These are phyloP conservation scores for Penicillium goetzii DNA, from an alignment of 495 filamentous ascomycete species.

Conservation along the genomic window DNA sequence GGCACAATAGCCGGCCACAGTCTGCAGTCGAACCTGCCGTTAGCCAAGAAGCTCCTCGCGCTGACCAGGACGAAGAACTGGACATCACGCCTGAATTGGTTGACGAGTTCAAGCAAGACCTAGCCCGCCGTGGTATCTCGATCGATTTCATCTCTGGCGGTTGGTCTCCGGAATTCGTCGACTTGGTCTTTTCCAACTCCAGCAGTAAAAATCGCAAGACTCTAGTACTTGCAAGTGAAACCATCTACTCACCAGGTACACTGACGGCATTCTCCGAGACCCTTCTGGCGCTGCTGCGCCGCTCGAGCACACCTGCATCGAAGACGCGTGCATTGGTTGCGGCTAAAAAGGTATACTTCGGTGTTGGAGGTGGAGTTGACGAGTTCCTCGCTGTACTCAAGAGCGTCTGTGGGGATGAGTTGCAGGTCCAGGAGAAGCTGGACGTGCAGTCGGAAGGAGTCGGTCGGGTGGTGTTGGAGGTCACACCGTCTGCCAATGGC, in stretches of 20 bases:
- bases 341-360: conserved; percentile 94
- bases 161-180: conserved; percentile 74
- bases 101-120: conserved; percentile 60
- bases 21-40: conserved; percentile 17
- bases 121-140: conserved; percentile 58
- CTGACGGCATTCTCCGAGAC: conserved; percentile 74
- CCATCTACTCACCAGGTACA: conserved; percentile 86
- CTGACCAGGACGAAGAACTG: conserved; percentile 64
- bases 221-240: conserved; percentile 84
- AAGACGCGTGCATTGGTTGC: conserved; percentile 73
- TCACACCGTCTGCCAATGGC: conserved; percentile 24
- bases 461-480: conserved; percentile 51
- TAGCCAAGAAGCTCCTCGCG: conserved; percentile 14
- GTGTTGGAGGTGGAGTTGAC: conserved; percentile 90
- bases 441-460: conserved; percentile 58
- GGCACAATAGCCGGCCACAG: conserved; percentile 52
- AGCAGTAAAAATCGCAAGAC: conserved; percentile 27
- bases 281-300: conserved; percentile 64
- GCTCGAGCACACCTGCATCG: conserved; percentile 46
- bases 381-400: conserved; percentile 74
- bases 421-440: conserved; percentile 64
- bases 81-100: conserved; percentile 71
- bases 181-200: conserved; percentile 48
- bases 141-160: conserved; percentile 80
- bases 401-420: conserved; percentile 56